A percentile compares a stretch with the other conserved stretches of the same genome.
Evolutionary conservation across 169 alveolate species (phyloP).

Genomic region (Eimeria falciformis): DNA sequence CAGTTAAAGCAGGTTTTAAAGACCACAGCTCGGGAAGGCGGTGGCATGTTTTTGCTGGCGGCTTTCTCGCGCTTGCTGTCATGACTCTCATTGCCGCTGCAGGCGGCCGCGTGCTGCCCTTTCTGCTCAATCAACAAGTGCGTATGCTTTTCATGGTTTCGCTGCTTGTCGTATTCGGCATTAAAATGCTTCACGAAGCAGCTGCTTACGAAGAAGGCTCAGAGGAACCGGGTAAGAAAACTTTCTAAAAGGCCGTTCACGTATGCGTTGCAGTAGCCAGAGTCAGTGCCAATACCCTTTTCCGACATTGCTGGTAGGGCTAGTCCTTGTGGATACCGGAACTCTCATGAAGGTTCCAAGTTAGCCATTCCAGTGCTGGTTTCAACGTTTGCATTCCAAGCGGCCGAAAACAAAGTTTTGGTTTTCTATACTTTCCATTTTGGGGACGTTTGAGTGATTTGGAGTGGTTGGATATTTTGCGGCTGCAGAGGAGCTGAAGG

Average conservation of each 20-base stretch:
- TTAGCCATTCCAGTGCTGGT: too few relatives aligned
- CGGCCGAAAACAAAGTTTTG: not conserved
- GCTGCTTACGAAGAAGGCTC: not conserved
- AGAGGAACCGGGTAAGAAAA: constrained; percentile 10
- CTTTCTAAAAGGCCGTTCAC: too few relatives aligned
- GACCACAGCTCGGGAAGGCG: constrained; percentile 72
- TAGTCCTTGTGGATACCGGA: too few relatives aligned
- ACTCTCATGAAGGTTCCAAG: too few relatives aligned
- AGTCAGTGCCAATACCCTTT: too few relatives aligned
- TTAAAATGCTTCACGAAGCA: constrained; percentile 49
- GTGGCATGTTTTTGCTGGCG: constrained; percentile 80
- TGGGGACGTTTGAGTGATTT: not conserved
- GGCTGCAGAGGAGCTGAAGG: constrained; percentile 44
- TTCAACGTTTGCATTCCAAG: too few relatives aligned
- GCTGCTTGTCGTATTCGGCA: constrained; percentile 58
- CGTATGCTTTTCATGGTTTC: not conserved
- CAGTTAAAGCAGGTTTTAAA: not conserved
- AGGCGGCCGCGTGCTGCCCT: constrained; percentile 57
- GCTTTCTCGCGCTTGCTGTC: constrained; percentile 81
- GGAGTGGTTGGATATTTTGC: not conserved
- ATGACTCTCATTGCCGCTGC: constrained; percentile 80
- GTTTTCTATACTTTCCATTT: not conserved
- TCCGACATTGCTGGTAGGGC: too few relatives aligned
- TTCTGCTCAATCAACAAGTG: constrained; percentile 24
- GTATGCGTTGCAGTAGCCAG: too few relatives aligned